phyloP scores from a whole-genome alignment of 140 eudicot genomes.

The Cichorium intybus region DNA sequence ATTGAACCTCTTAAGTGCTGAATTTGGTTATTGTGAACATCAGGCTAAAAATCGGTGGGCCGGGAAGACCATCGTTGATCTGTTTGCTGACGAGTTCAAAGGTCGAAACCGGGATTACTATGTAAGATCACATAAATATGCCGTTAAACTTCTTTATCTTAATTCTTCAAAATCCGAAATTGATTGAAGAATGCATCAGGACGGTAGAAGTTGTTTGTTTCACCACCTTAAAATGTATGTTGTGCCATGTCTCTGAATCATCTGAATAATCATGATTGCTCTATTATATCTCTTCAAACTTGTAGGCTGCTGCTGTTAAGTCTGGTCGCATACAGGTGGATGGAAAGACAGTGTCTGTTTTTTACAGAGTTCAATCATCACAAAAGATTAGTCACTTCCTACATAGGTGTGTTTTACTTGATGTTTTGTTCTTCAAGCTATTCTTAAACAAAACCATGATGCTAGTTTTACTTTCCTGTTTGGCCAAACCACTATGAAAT shows the following conservation, averaged over 20 bases:
- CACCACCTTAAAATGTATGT: not conserved
- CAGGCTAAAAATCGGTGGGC: slow-evolving; percentile 94
- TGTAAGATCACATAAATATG: slow-evolving; percentile 34
- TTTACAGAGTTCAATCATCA: slow-evolving; percentile 68
- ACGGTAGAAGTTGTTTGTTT: no score
- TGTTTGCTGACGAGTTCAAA: slow-evolving; percentile 84
- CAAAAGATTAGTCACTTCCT: slow-evolving; percentile 96
- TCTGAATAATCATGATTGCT: not conserved
- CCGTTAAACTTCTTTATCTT: not conserved
- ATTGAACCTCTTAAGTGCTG: slow-evolving; percentile 3
- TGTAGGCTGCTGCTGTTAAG: slow-evolving; percentile 85
- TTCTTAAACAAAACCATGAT: not conserved
- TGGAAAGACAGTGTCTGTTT: slow-evolving; percentile 66
- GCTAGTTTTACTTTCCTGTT: slow-evolving; percentile 1
- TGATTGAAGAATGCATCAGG: no score
- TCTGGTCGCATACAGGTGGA: slow-evolving; percentile 94
- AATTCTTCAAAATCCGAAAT: not conserved
- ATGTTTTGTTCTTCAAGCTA: not conserved
- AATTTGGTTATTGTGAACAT: not conserved
- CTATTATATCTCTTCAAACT: slow-evolving; percentile 1
- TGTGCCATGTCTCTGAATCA: not conserved
- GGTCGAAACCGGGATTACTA: slow-evolving; percentile 87
- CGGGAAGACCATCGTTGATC: slow-evolving; percentile 84
- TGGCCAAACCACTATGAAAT: slow-evolving; percentile 13
- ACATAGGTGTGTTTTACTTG: slow-evolving; percentile 58